These are phyloP conservation scores for Aspergillus proliferans DNA, from an alignment of 2,329 filamentous ascomycete species.

Conservation along the genomic window DNA sequence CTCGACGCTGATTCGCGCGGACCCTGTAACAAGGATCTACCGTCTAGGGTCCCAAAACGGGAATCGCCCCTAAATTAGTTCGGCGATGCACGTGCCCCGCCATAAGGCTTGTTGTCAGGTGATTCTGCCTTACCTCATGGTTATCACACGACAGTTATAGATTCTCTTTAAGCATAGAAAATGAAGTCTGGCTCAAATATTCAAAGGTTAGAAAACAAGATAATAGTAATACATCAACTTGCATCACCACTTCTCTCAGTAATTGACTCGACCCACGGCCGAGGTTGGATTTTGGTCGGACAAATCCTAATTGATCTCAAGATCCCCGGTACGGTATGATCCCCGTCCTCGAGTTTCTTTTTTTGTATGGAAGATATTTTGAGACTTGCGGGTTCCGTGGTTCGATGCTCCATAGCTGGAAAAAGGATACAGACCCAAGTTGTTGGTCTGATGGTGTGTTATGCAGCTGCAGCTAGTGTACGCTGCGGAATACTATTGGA, in stretches of 20 bases:
- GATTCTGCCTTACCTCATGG: conserved; percentile 2
- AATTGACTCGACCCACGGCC: neutral
- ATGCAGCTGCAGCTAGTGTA: too few species aligned
- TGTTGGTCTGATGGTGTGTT: too few species aligned
- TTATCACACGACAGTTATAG: too few species aligned
- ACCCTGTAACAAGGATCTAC: neutral
- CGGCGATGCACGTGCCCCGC: conserved; percentile 8
- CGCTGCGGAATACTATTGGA: too few species aligned
- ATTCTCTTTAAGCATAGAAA: too few species aligned
- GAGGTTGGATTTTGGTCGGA: neutral
- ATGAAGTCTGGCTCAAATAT: neutral
- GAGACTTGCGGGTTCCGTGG: too few species aligned
- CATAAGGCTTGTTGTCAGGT: conserved; percentile 9
- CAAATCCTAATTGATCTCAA: neutral
- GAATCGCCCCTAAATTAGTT: neutral
- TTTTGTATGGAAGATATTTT: too few species aligned
- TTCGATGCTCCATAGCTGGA: too few species aligned
- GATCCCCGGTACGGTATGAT: neutral
- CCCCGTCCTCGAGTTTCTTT: neutral
- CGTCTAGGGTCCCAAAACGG: neutral
- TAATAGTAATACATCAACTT: neutral
- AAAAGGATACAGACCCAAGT: too few species aligned
- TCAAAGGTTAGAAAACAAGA: neutral
- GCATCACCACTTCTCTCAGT: neutral
- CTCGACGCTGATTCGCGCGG: neutral